phyloP scores from a whole-genome alignment of 345 rosid genomes.

The Murraya paniculata region DNA sequence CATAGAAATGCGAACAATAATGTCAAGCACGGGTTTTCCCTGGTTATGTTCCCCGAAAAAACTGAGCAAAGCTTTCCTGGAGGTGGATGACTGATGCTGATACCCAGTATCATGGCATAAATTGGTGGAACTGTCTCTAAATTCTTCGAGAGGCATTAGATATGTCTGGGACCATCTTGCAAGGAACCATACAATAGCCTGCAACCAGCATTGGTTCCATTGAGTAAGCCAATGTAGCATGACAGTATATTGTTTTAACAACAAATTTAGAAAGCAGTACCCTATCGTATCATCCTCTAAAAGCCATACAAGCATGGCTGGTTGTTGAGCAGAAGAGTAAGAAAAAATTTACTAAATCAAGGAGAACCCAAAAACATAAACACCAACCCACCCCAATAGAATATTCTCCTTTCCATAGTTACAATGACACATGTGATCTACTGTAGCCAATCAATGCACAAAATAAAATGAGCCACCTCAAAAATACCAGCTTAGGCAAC shows the following conservation, averaged over 20 bases:
- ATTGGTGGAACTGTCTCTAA: constrained; percentile 38
- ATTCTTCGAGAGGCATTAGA: constrained; percentile 66
- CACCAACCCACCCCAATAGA: background rate
- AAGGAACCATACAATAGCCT: constrained; percentile 98
- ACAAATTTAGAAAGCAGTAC: background rate
- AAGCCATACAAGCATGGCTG: background rate
- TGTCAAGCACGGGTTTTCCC: constrained; percentile 76
- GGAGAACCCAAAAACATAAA: background rate
- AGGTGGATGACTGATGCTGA: constrained; percentile 47
- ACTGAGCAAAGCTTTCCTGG: constrained; percentile 52
- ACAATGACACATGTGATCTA: background rate
- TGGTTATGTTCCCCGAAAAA: constrained; percentile 83
- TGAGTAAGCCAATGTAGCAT: constrained; percentile 1
- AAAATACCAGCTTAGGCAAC: background rate
- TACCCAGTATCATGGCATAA: constrained; percentile 34
- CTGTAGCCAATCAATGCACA: background rate
- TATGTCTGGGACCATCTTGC: constrained; percentile 94
- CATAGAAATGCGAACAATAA: constrained; percentile 69
- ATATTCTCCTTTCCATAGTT: background rate
- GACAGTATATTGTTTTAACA: background rate
- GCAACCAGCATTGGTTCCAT: constrained; percentile 21
- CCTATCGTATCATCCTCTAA: background rate
- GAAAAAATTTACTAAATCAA: background rate
- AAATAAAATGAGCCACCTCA: background rate
- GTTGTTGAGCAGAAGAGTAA: background rate